Evolutionary conservation across 2,329 filamentous ascomycete species (phyloP).

Genomic region (Septoria petroselini): DNA sequence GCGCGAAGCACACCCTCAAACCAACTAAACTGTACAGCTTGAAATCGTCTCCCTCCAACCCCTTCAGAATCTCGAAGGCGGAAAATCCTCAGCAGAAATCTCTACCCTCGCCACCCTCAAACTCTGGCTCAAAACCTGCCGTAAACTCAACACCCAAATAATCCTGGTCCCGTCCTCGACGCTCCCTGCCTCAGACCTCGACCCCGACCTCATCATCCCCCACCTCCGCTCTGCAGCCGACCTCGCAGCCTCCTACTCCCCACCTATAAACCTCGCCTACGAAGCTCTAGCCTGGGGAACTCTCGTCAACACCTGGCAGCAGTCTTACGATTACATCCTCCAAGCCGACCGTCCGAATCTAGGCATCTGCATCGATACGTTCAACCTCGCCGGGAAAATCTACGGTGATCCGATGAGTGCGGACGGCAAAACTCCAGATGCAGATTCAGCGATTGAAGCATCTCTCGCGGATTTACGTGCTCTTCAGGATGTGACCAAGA

Average conservation of each 20-base stretch:
- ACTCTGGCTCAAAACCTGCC: constrained; percentile 66
- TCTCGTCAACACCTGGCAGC: constrained; percentile 67
- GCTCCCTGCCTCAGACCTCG: constrained; percentile 52
- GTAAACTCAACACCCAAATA: constrained; percentile 63
- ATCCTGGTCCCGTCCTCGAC: constrained; percentile 73
- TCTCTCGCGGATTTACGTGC: constrained; percentile 55
- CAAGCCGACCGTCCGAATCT: constrained; percentile 67
- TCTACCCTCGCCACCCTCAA: constrained; percentile 60
- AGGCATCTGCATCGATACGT: constrained; percentile 72
- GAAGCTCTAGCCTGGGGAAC: constrained; percentile 72
- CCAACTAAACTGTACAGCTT: constrained; percentile 37
- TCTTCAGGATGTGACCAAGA: constrained; percentile 58
- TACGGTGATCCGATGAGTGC: constrained; percentile 63
- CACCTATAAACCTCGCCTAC: constrained; percentile 63
- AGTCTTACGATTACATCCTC: constrained; percentile 64
- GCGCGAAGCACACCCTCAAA: not conserved
- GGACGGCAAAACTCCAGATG: constrained; percentile 53
- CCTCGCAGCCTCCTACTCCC: constrained; percentile 55
- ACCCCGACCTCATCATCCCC: constrained; percentile 54
- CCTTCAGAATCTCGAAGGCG: constrained; percentile 72
- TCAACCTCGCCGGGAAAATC: constrained; percentile 69
- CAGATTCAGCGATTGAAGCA: constrained; percentile 52
- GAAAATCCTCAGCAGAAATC: constrained; percentile 59
- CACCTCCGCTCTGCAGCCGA: constrained; percentile 66
- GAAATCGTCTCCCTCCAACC: constrained; percentile 67